Conservation (phyloP, 176 grass and related monocot genomes). For the Aegilops sharonensis region DNA sequence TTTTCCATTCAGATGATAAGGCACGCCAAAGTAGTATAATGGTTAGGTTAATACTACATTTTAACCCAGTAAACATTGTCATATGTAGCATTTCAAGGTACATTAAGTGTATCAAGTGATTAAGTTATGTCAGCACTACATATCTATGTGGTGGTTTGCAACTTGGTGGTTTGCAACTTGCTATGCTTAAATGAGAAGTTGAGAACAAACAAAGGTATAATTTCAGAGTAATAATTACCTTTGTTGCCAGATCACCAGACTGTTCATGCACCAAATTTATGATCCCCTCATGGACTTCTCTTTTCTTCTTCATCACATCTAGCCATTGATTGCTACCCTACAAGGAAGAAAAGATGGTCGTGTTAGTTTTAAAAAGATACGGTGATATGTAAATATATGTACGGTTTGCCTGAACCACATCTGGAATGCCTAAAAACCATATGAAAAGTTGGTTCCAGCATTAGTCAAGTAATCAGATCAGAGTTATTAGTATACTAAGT, state of each 20-base stretch:
- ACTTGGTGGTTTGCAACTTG: background rate
- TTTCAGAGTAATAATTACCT: conserved; percentile 51
- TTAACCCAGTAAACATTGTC: background rate
- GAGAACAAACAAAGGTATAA: conserved; percentile 13
- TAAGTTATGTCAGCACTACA: background rate
- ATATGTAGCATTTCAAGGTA: conserved; percentile 22
- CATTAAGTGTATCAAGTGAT: background rate
- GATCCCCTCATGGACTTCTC: conserved; percentile 80
- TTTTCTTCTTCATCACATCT: conserved; percentile 95
- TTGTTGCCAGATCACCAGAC: conserved; percentile 32
- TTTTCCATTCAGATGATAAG: background rate
- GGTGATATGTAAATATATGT: background rate
- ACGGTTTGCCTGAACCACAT: background rate
- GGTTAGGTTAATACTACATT: background rate
- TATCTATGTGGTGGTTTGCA: background rate
- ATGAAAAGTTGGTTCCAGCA: background rate
- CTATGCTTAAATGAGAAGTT: background rate
- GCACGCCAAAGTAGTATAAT: background rate
- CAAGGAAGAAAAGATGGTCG: conserved; percentile 11
- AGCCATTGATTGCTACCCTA: conserved; percentile 82
- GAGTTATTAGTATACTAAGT: background rate
- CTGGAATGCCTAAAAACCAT: background rate
- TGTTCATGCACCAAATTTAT: conserved; percentile 83
- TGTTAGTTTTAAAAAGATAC: background rate
- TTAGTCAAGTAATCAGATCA: background rate